Base-by-base conservation (phyloP, 805 yeast species). In the Lipomyces kockii region DNA sequence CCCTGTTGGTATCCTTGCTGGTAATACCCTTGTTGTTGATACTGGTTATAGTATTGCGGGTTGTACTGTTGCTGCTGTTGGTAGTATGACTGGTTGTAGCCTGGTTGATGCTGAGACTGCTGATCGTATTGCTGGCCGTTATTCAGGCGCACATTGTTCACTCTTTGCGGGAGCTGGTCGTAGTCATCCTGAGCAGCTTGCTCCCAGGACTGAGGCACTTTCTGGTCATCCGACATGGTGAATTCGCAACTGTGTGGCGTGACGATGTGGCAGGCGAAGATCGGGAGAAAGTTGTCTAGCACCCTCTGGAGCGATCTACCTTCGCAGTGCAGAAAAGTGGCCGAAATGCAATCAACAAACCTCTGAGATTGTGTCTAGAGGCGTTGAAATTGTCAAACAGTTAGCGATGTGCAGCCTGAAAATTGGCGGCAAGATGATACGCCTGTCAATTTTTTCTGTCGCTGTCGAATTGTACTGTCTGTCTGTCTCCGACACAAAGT, bases 141-240 rank as follows among this genome's bases (percentile, higher is more conserved):
- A 37, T 29, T 58, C 37, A 61, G 8, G 49, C 49, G 46, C 56
- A 66, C 12, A 46, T 56, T 54, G 58, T 34, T 43, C 22, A 62
- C 43, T 54, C 61, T 64, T 67, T 63, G 68, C 22, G 67, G 61
- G n/a, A 68, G 65, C 55, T 64, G 60, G 52, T 61, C 34, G 63
- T 63, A 58, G 59, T 69, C 72, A 34, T 68, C 69, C 63, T 55
- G 68, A 4, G 67, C 58, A 7, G 61, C 56, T 62, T 69, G 71
- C 52, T 69, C 71, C 72, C 71, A 69, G 39, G 65, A 63, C 65
- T 66, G 70, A 2, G 65, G 66, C 60, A 58, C 67, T 51, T 66
- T 32, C 61, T 64, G 66, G 25, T 63, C 60, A 63, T 67, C 60
- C 12, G 71, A 61, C 65, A 63, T 63, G 34, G 29, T 29, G 39